Conservation (phyloP, 192 early-diverging fungal species). For the Chytriomyces hyalinus region DNA sequence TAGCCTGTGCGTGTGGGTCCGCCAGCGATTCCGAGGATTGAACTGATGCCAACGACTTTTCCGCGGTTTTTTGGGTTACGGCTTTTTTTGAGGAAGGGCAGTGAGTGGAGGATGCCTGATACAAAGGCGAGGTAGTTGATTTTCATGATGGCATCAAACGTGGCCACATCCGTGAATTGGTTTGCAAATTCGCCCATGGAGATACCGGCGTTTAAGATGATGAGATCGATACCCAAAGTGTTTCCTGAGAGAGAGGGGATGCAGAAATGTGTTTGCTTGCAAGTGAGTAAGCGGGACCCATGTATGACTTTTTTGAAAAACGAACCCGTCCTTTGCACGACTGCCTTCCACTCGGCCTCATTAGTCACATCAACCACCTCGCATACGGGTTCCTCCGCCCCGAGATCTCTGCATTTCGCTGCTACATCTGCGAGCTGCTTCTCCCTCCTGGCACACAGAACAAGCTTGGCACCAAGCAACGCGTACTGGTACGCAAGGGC, state of each 20-base stretch:
- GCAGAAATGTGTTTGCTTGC: neutral
- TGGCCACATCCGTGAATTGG: slow-evolving; percentile 41
- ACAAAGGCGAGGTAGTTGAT: slow-evolving; percentile 41
- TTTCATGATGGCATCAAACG: slow-evolving; percentile 30
- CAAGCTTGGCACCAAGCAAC: slow-evolving; percentile 57
- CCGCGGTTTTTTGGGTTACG: slow-evolving; percentile 27
- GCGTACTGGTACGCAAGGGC: slow-evolving; percentile 72
- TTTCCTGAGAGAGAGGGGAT: neutral
- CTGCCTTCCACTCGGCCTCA: slow-evolving; percentile 50
- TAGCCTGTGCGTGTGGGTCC: slow-evolving; percentile 71
- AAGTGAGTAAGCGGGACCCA: neutral
- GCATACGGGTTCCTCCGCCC: slow-evolving; percentile 19
- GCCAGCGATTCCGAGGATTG: slow-evolving; percentile 71
- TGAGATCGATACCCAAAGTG: slow-evolving; percentile 58
- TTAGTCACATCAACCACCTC: slow-evolving; percentile 57
- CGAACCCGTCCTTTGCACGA: slow-evolving; percentile 36
- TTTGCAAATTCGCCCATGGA: slow-evolving; percentile 60
- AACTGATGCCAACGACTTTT: slow-evolving; percentile 71
- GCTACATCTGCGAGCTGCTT: slow-evolving; percentile 57
- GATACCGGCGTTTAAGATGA: slow-evolving; percentile 77
- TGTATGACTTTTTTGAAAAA: neutral
- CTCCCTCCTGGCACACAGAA: slow-evolving; percentile 69
- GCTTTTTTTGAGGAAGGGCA: slow-evolving; percentile 41
- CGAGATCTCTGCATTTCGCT: slow-evolving; percentile 45
- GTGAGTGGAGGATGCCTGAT: slow-evolving; percentile 21